Percentiles rank a stretch among this genome's conserved stretches.
phyloP scores from a whole-genome alignment of 1,139 yeast species.

The Protomyces lactucae-debilis region DNA sequence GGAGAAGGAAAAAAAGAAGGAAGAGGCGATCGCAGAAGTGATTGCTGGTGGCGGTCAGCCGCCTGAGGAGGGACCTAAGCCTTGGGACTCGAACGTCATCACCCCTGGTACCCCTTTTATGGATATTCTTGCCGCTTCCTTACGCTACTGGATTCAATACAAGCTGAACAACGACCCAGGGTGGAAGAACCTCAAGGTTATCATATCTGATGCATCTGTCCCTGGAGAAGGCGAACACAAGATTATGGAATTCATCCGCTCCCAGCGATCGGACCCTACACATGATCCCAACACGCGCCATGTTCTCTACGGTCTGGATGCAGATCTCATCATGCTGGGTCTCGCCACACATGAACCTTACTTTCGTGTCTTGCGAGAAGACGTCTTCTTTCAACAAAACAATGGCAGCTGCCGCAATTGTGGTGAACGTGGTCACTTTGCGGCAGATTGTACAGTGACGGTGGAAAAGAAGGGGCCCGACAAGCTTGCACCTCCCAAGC shows the following conservation, averaged over 20 bases:
- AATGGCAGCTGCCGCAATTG: conserved; percentile 39
- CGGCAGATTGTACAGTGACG: conserved; percentile 34
- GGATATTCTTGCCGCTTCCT: conserved; percentile 78
- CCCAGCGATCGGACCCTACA: conserved; percentile 65
- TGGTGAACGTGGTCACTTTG: conserved; percentile 33
- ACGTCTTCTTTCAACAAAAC: conserved; percentile 74
- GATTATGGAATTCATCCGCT: conserved; percentile 88
- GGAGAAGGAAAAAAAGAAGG: conserved; percentile 39
- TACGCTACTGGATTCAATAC: conserved; percentile 86
- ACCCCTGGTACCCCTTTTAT: conserved; percentile 99
- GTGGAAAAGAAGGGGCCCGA: conserved; percentile 45
- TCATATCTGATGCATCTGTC: conserved; percentile 93
- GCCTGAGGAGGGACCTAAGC: conserved; percentile 44
- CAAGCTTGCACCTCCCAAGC: conserved; percentile 58
- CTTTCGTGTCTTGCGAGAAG: conserved; percentile 88
- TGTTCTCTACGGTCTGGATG: conserved; percentile 96
- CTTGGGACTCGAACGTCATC: conserved; percentile 90
- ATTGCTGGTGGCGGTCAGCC: conserved; percentile 44
- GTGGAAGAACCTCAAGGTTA: conserved; percentile 74
- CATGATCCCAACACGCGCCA: conserved; percentile 86
- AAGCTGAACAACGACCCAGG: conserved; percentile 84
- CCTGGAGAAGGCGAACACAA: conserved; percentile 99
- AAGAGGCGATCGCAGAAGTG: conserved; percentile 48
- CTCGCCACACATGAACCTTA: conserved; percentile 96
- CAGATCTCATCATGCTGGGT: conserved; percentile 96